phyloP scores from a whole-genome alignment of 1,284 basidiomycete genomes.

The Wallemia mellicola region DNA sequence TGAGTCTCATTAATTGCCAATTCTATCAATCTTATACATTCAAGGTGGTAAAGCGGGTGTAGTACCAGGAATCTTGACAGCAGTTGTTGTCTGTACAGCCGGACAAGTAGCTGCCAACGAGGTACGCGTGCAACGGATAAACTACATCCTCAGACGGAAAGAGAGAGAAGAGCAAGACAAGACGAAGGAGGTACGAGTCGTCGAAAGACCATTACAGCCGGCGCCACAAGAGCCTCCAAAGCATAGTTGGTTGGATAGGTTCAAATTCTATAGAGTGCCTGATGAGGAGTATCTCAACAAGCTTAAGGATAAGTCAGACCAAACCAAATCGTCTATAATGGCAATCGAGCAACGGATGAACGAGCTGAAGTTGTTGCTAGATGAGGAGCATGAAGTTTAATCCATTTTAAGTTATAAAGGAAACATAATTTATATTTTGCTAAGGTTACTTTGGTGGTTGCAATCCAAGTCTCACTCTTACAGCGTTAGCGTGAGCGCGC shows the following conservation, averaged over 20 bases:
- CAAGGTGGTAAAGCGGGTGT: neutral
- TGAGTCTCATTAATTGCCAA: neutral
- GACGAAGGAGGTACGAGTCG: neutral
- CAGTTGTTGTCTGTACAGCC: neutral
- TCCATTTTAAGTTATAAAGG: neutral
- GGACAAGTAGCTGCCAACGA: neutral
- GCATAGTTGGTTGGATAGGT: neutral
- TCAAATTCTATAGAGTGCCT: neutral
- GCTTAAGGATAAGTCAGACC: neutral
- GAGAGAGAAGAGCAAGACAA: neutral
- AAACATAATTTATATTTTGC: neutral
- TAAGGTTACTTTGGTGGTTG: neutral
- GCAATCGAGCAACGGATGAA: neutral
- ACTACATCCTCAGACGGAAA: neutral
- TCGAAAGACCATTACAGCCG: neutral
- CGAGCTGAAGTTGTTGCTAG: neutral
- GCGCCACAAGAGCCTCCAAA: neutral
- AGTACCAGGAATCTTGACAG: neutral
- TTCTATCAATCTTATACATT: neutral
- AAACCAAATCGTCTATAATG: neutral
- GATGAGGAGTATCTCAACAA: neutral
- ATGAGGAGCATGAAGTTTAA: neutral
- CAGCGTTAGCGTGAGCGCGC: slow-evolving; percentile 49
- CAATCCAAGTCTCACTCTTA: slow-evolving; percentile 11
- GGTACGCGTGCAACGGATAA: neutral